These are phyloP conservation scores for Aspergillus sp. DNA, from an alignment of 2,329 filamentous ascomycete species.

Conservation along the genomic window DNA sequence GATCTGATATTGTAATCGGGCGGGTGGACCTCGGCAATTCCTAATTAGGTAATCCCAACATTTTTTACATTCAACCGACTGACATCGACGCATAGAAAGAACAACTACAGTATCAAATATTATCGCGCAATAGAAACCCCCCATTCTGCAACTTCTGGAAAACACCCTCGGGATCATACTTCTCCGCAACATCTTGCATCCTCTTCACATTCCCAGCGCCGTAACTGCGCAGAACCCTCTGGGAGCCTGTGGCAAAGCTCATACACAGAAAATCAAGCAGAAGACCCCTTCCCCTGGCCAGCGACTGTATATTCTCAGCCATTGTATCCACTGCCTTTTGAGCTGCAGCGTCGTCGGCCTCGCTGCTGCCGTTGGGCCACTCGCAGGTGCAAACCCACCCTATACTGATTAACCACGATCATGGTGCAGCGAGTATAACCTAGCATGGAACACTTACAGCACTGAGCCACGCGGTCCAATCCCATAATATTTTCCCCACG, in stretches of 20 bases:
- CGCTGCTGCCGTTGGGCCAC: not conserved
- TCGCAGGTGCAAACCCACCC: not conserved
- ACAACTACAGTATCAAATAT: too few relatives aligned
- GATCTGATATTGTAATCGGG: too few relatives aligned
- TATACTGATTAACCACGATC: not conserved
- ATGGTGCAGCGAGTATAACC: not conserved
- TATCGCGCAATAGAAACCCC: not conserved
- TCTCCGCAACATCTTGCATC: not conserved
- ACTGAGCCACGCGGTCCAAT: not conserved
- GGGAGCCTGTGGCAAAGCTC: constrained; percentile 6
- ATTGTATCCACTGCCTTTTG: not conserved
- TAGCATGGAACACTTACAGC: not conserved
- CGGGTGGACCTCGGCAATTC: too few relatives aligned
- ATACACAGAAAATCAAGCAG: constrained; percentile 9
- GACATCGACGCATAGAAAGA: too few relatives aligned
- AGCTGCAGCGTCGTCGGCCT: not conserved
- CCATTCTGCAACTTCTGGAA: constrained; percentile 10
- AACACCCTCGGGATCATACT: constrained; percentile 10
- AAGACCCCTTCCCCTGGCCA: constrained; percentile 1
- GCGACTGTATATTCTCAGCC: constrained; percentile 10
- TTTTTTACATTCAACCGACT: too few relatives aligned
- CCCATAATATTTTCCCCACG: not conserved
- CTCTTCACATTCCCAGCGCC: constrained; percentile 3
- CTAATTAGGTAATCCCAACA: too few relatives aligned
- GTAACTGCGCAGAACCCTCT: constrained; percentile 8